Evolutionary conservation across 2,329 filamentous ascomycete species (phyloP), one percentile per base, ranked within the genome.

Genomic region (Monosporascus sp.): DNA sequence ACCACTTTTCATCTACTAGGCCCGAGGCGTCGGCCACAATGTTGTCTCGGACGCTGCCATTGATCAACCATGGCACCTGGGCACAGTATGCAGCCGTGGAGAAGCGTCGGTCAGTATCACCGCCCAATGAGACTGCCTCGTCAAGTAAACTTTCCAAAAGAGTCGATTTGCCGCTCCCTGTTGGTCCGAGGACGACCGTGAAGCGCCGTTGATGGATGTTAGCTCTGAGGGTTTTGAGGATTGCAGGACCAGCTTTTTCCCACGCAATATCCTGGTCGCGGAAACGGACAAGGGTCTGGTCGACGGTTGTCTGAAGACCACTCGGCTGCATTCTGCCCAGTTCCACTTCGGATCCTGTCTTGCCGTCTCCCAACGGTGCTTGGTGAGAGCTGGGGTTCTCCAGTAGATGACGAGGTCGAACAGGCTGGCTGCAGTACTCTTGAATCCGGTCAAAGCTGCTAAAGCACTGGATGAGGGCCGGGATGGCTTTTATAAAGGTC

Each of bases 81-180:
- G 71, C 69, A 51, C 74, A 77, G 57, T 72, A 78, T 24, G 22
- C 22, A 0, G 70, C 73, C 1, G 62, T 45, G 3, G 60, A 51
- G 1, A 57, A 49, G 1, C 68, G 56, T 3, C 20, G 17, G n/a
- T 52, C 17, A 7, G 27, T n/a, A n/a, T n/a, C 46, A 11, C 17
- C 8, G 18, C 24, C 18, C 11, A 36, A 27, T 17, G 45, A 47
- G 2, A 55, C n/a, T 20, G 53, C 52, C 52, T 75, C 74, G 0
- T 74, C 71, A 0, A 75, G 56, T 0, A 77, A 60, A 0, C 67
- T 66, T 35, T 72, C 66, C 9, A 76, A 55, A 0, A 77, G 56
- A 0, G 67, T 68, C 0, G 72, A 71, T 49, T 77, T 78, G 24
- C 76, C 74, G n/a, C 70, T 71, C 1, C 74, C 75, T 1, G 76